Conservation (phyloP, 179 eudicot genomes). For the Silene vulgaris region DNA sequence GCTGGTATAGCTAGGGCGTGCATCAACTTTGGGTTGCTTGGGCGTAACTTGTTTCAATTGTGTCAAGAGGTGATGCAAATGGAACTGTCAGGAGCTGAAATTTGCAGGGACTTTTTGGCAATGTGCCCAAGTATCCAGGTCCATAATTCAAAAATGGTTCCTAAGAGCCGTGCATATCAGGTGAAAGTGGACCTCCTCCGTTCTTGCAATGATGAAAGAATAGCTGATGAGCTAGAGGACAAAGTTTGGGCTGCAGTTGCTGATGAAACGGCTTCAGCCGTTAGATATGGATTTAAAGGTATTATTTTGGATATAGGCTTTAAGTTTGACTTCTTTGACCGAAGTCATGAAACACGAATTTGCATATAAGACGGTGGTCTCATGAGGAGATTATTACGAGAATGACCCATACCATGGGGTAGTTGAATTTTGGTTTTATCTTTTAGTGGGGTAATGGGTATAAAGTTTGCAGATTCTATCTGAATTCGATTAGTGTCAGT, state of each 20-base stretch:
- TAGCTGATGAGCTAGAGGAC: constrained; percentile 56
- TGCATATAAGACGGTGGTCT: not conserved
- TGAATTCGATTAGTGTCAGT: not conserved
- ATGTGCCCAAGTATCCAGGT: constrained; percentile 58
- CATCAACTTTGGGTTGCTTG: constrained; percentile 76
- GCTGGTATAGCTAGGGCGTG: constrained; percentile 79
- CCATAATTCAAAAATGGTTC: constrained; percentile 63
- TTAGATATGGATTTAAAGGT: constrained; percentile 93
- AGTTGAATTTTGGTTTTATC: not conserved
- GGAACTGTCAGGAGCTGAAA: constrained; percentile 57
- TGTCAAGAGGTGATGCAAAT: constrained; percentile 78
- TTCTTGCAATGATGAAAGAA: constrained; percentile 51
- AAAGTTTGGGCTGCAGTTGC: constrained; percentile 95
- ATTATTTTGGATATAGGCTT: constrained; percentile 36
- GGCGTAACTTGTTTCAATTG: constrained; percentile 83
- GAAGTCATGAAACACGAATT: not conserved
- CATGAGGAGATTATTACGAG: not conserved
- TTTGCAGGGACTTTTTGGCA: constrained; percentile 60
- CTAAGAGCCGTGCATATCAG: constrained; percentile 88
- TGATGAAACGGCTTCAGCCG: constrained; percentile 94
- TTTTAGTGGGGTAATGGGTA: not conserved
- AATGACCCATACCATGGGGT: not conserved
- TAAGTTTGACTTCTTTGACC: constrained; percentile 30
- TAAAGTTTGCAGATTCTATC: not conserved
- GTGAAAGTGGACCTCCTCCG: constrained; percentile 84